Conservation (phyloP, 2,329 filamentous ascomycete species). For the Cadophora malorum region DNA sequence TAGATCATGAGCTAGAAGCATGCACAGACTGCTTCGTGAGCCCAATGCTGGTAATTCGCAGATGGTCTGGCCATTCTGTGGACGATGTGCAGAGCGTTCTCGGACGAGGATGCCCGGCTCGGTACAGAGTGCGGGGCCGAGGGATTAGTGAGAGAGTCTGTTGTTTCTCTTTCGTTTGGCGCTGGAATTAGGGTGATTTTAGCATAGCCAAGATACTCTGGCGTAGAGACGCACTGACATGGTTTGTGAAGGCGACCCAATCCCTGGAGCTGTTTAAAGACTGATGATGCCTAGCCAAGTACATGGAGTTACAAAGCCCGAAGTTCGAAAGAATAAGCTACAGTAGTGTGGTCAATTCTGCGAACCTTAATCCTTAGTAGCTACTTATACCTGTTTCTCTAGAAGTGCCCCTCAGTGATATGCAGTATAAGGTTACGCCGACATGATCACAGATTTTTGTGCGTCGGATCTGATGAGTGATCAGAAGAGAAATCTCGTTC, state of each 20-base stretch:
- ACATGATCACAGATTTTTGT: neutral
- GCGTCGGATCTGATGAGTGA: neutral
- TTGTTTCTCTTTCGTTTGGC: neutral
- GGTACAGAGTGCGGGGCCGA: neutral
- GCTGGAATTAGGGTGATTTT: neutral
- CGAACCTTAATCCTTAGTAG: neutral
- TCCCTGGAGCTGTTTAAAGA: neutral
- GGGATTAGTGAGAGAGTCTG: neutral
- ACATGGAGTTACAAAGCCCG: neutral
- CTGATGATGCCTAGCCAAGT: neutral
- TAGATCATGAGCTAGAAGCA: neutral
- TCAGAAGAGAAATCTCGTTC: neutral
- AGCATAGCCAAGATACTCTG: neutral
- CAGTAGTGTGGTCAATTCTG: neutral
- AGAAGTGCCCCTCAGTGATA: neutral
- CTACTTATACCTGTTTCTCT: neutral
- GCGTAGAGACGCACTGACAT: neutral
- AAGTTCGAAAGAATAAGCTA: neutral
- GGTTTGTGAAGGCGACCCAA: neutral
- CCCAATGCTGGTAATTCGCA: neutral
- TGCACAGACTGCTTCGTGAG: neutral
- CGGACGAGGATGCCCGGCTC: neutral
- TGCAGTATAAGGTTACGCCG: neutral
- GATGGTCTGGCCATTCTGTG: neutral
- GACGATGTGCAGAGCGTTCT: neutral